phyloP scores from a whole-genome alignment of 2,329 filamentous ascomycete genomes.

The Claviceps quebecensis region DNA sequence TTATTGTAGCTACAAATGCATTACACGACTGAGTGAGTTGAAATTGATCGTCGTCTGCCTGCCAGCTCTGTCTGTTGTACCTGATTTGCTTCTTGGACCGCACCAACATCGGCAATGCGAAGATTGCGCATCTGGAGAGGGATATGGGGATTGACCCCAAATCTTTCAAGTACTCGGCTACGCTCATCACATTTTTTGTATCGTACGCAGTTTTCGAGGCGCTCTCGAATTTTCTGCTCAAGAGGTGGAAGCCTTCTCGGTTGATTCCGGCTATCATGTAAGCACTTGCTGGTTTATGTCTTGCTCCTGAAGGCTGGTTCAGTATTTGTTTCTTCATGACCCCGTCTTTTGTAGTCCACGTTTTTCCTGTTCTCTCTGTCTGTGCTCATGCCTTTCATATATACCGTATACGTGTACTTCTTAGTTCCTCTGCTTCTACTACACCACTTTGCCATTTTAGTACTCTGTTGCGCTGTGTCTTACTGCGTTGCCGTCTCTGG shows the following conservation, averaged over 20 bases:
- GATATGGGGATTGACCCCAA: conserved; percentile 39
- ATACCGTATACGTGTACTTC: too few relatives aligned
- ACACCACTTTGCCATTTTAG: too few relatives aligned
- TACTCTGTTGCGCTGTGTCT: too few relatives aligned
- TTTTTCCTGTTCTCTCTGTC: too few relatives aligned
- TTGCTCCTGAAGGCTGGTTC: too few relatives aligned
- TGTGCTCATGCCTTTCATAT: too few relatives aligned
- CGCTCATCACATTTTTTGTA: conserved; percentile 74
- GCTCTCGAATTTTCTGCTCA: conserved; percentile 67
- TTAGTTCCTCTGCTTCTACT: too few relatives aligned
- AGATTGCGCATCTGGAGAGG: conserved; percentile 34
- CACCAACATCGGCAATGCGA: conserved; percentile 65
- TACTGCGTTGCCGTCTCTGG: too few relatives aligned
- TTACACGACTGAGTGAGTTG: too few relatives aligned
- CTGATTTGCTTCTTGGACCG: conserved; percentile 61
- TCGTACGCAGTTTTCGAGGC: conserved; percentile 71
- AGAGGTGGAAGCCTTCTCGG: conserved; percentile 57
- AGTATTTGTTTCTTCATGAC: background rate
- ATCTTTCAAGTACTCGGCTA: conserved; percentile 54
- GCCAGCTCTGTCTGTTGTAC: conserved; percentile 53
- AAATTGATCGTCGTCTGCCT: too few relatives aligned
- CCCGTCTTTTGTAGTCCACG: too few relatives aligned
- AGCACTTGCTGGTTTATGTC: conserved; percentile 8
- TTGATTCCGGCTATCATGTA: conserved; percentile 77
- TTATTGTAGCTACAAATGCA: too few relatives aligned